Evolutionary conservation across 192 early-diverging fungal species (phyloP).

Genomic region (Kappamyces sp.): DNA sequence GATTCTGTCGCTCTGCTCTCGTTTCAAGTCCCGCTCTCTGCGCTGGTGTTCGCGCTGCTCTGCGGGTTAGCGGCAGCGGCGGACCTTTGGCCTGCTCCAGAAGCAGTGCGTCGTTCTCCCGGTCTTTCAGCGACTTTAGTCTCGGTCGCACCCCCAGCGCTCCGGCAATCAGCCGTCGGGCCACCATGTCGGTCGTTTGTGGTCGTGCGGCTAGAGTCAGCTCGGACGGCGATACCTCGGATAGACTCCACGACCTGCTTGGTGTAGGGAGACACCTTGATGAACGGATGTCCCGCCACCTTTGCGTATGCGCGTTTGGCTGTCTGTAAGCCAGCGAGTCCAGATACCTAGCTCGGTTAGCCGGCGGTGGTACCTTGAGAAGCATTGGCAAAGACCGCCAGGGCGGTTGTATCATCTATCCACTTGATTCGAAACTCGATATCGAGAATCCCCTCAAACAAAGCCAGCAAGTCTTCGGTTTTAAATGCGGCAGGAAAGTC

Average conservation of each 20-base stretch:
- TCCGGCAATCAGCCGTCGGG: conserved; percentile 64
- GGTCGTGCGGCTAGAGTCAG: conserved; percentile 32
- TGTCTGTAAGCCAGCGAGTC: background rate
- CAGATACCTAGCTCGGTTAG: background rate
- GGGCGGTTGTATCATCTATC: conserved; percentile 62
- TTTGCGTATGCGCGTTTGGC: conserved; percentile 23
- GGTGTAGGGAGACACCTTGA: conserved; percentile 12
- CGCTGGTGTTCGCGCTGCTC: background rate
- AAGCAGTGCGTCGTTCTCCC: conserved; percentile 28
- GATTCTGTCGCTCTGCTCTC: conserved; percentile 10
- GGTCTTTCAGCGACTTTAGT: conserved; percentile 28
- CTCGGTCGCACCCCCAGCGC: conserved; percentile 58
- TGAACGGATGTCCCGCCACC: conserved; percentile 20
- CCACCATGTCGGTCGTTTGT: conserved; percentile 59
- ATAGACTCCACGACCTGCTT: background rate
- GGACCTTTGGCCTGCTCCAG: conserved; percentile 28
- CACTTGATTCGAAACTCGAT: conserved; percentile 68
- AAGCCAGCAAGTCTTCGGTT: conserved; percentile 61
- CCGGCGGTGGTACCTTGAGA: background rate
- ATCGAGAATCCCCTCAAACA: conserved; percentile 40
- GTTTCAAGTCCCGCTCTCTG: conserved; percentile 2
- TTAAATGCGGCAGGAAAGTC: conserved; percentile 60
- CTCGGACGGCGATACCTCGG: background rate
- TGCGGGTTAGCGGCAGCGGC: background rate
- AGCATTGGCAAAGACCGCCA: conserved; percentile 59